Evolutionary conservation across 106 monocot species (phyloP), one percentile per base, ranked within the genome.

Genomic region (Posidonia australis): DNA sequence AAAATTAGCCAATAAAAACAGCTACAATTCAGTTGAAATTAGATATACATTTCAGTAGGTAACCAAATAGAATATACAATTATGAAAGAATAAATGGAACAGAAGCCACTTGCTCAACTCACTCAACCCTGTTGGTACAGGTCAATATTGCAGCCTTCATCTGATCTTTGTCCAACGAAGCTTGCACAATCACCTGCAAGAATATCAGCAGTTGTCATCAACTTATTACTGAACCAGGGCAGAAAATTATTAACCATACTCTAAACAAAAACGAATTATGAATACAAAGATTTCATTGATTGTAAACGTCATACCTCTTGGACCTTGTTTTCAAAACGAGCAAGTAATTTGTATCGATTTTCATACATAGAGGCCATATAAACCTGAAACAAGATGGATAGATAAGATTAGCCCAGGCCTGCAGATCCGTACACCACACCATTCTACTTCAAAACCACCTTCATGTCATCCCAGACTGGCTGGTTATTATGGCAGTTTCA

Each of bases 311-410:
- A 36, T 87, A 90, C 94, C 94, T 96, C 94, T 76, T 90, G 94
- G 54, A 96, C 94, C 53, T 82, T 90, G 75, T 96, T 96, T 74
- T 79, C 94, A 72, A 73, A 90, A 6, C 90, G 90, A 41, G 94
- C 94, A 47, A 94, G 90, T 53, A 96, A 72, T 66, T 90, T 96
- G 73, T 87, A 96, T 48, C 73, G 81, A 57, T 84, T 79, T 19
- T 87, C 87, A 74, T 82, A 77, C 78, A 87, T 77, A 66, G 90
- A 90, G 42, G 84, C 86, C 94, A 96, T 96, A 64, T 96, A 96
- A 6, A 96, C 94, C 94, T 96, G 75, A 16, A 62, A 62, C n/a
- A 62, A 2, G 19, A 44, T 36, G 30, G 21, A 41, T n/a, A 44
- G 42, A 59, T 29, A 26, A 60, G 32, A 28, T 60, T 32, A 36